Evolutionary conservation across 2,329 filamentous ascomycete genomes (phyloP), one percentile per base, ranked within the genome.

Genomic region (Arthrobotrys sphaeroides): DNA sequence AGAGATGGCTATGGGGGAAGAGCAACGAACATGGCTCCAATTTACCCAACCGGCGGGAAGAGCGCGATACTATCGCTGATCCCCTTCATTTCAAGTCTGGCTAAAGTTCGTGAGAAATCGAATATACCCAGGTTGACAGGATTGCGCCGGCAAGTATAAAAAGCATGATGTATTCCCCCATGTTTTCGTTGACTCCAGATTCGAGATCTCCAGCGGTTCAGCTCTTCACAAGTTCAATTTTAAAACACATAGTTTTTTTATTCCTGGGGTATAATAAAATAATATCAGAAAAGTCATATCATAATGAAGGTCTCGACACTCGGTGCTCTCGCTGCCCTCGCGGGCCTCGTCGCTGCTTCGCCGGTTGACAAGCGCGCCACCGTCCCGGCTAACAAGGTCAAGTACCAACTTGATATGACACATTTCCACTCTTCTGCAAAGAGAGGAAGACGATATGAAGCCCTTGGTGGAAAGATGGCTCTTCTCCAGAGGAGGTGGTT

Each of bases 341-440:
- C 49, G 26, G 57, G 72, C 57, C 64, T 75, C 18, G 72, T 69
- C 57, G 72, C 72, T 51, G 64, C 72, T 42, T 26, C 64, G 57
- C 72, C 72, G 36, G 55, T 75, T 24, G 72, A 75, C 38, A 69
- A 75, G 64, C 36, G 64, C 31, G 43, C 72, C n/a, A 69, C 45
- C 13, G 72, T 75, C n/a, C 72, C 72, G 13, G 72, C 43, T n/a
- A 69, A 64, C 38, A 75, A 75, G 31, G 42, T 65, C 72, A 75
- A 75, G 64, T 75, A 75, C 49, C 33, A 75, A 13, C 72, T 75
- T 75, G 72, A 75, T 43, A 75, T 60, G 72, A 65, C 64, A 55
- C 72, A 69, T 60, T 75, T 75, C 72, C 72, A 75, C 47, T 36
- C 72, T 20, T 69, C 72, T n/a, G 72, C 72, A 20, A 75, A 75